A percentile compares a stretch with the other conserved stretches of the same genome.
These are phyloP conservation scores for Lyophyllum decastes DNA, from an alignment of 768 basidiomycete genomes.

Conservation along the genomic window DNA sequence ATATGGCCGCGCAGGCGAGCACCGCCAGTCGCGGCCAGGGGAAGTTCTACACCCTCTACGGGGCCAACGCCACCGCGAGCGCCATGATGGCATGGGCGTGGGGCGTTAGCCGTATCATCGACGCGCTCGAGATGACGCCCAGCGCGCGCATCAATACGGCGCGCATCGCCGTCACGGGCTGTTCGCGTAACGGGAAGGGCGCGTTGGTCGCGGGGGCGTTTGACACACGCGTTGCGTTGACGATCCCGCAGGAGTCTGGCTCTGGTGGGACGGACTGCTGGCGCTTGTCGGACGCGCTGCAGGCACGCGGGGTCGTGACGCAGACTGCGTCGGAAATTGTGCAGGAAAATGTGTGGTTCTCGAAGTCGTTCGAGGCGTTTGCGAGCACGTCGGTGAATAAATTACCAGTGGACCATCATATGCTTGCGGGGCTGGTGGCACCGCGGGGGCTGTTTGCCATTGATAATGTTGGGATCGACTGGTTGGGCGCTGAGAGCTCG, in stretches of 20 bases:
- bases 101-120: constrained; percentile 60
- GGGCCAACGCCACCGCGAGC: constrained; percentile 40
- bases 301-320: constrained; percentile 37
- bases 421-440: constrained; percentile 54
- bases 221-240: constrained; percentile 54
- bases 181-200: constrained; percentile 62
- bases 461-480: constrained; percentile 56
- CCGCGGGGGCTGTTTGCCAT: constrained; percentile 53
- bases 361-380: constrained; percentile 46
- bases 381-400: constrained; percentile 38
- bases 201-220: constrained; percentile 58
- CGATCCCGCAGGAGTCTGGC: constrained; percentile 62
- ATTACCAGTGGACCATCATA: constrained; percentile 61
- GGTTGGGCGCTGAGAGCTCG: constrained; percentile 51
- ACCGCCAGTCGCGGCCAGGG: constrained; percentile 48
- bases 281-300: constrained; percentile 54
- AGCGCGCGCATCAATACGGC: constrained; percentile 43
- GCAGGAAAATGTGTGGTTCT: constrained; percentile 63
- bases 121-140: constrained; percentile 54
- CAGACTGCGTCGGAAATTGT: constrained; percentile 61
- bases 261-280: constrained; percentile 61
- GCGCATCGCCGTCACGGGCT: constrained; percentile 55
- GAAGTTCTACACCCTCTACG: constrained; percentile 58
- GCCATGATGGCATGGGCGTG: constrained; percentile 63
- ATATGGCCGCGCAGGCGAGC: constrained; percentile 50